Evolutionary conservation across 2,329 filamentous ascomycete genomes (phyloP).

Genomic region (Amylocarpus encephaloides): DNA sequence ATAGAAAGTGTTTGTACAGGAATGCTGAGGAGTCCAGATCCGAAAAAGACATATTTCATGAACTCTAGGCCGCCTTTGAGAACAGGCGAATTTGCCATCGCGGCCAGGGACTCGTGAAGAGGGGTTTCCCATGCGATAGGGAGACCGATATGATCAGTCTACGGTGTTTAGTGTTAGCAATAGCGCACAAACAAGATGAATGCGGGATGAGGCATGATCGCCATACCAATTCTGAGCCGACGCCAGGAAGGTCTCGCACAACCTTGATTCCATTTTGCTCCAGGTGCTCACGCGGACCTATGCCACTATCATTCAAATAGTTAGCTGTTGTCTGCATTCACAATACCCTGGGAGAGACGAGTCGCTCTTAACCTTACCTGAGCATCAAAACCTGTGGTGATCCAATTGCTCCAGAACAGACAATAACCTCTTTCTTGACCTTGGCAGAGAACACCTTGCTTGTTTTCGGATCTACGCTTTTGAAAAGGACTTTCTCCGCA

Average conservation of each 20-base stretch:
- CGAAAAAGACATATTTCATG: constrained; percentile 6
- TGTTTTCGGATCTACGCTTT: not conserved
- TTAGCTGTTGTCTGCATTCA: not conserved
- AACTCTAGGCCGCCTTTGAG: constrained; percentile 1
- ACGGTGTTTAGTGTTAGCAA: too few relatives aligned
- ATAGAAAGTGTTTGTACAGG: not conserved
- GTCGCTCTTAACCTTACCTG: not conserved
- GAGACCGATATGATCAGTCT: constrained; percentile 7
- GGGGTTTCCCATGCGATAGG: constrained; percentile 9
- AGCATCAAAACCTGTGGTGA: constrained; percentile 10
- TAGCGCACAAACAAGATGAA: not conserved
- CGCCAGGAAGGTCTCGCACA: constrained; percentile 2
- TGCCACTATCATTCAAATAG: not conserved
- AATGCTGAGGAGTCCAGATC: constrained; percentile 1
- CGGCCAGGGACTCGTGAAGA: constrained; percentile 1
- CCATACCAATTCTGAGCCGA: constrained; percentile 5
- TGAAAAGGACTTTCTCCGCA: not conserved
- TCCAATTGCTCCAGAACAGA: constrained; percentile 6
- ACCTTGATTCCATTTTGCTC: constrained; percentile 7
- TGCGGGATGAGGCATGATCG: not conserved
- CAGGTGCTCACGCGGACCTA: constrained; percentile 3
- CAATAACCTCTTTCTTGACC: constrained; percentile 9
- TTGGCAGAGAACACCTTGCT: not conserved
- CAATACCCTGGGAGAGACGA: too few relatives aligned
- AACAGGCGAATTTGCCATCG: not conserved